Evolutionary conservation across 2,329 filamentous ascomycete genomes (phyloP), one percentile per base, ranked within the genome.

Genomic region (Aureobasidium pullulans): DNA sequence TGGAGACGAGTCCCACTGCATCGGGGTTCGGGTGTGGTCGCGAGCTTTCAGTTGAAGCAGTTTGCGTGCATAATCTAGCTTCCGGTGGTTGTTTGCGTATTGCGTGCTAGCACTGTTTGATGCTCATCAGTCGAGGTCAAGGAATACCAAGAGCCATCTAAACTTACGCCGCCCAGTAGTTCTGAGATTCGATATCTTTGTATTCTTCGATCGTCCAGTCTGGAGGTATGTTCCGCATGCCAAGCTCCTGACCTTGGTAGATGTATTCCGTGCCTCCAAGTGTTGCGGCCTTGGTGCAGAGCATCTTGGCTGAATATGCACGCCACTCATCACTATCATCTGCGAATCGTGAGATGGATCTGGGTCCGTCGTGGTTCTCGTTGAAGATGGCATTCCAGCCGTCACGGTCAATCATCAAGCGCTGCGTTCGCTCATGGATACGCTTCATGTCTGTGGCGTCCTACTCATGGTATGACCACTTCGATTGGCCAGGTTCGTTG

Each of bases 21-120:
- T 85, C 0, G 87, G 87, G 0, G 85, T 84, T 49, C 88, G 79
- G 7, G 83, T 84, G 69, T 91, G 88, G 70, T 91, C 88, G 28
- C 87, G 70, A 8, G 80, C 83, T 68, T 84, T 83, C 63, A 77
- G 75, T 62, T 82, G 79, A 72, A 43, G 81, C 76, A 8, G 73
- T 69, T 64, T 79, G 77, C 1, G 78, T 11, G 63, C 62, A 56
- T 73, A 68, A 8, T 63, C 64, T 19, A 66, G 64, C 48, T 67
- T 68, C 50, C 68, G 69, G 6, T 71, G 69, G 34, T 47, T 47
- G 44, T 47, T 47, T 4, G 44, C 44, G 32, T 47, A 69, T 63
- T 36, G 73, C 71, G 61, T 73, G 69, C 28, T 74, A 66, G 68
- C 74, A 75, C 50, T 75, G 76, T 46, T 75, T 76, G 44, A 68